Evolutionary conservation across 2,329 filamentous ascomycete genomes (phyloP).

Genomic region (Pestalotiopsis sp.): DNA sequence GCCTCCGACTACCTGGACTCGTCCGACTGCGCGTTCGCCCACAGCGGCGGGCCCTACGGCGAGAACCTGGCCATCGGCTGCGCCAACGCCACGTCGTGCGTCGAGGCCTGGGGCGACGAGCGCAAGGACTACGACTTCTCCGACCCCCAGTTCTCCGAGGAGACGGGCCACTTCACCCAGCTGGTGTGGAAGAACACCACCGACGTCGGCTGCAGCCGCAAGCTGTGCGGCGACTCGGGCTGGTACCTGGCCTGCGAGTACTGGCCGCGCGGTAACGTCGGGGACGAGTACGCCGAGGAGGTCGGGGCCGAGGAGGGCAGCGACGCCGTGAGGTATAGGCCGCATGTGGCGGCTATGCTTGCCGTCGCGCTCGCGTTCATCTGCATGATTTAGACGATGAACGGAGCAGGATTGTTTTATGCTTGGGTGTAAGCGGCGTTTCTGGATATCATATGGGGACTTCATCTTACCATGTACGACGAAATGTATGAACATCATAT

Average conservation of each 20-base stretch:
- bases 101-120: conserved; percentile 71
- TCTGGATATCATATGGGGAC: neutral
- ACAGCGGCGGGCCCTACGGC: conserved; percentile 66
- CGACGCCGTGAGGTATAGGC: neutral
- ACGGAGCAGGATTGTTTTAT: neutral
- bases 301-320: conserved; percentile 36
- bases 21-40: conserved; percentile 49
- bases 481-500: neutral
- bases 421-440: neutral
- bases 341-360: neutral
- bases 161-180: conserved; percentile 74
- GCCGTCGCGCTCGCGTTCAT: neutral
- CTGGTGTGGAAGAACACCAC: conserved; percentile 70
- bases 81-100: conserved; percentile 55
- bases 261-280: conserved; percentile 67
- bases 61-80: conserved; percentile 77
- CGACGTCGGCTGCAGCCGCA: conserved; percentile 57
- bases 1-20: conserved; percentile 51
- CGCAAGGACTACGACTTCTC: conserved; percentile 60
- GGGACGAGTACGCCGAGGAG: conserved; percentile 51
- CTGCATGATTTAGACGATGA: neutral
- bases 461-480: neutral
- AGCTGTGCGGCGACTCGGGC: conserved; percentile 47
- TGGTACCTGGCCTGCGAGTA: conserved; percentile 75
- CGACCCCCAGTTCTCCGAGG: conserved; percentile 56